phyloP scores from a whole-genome alignment of 31 red algal species.

The Endocladia muricata region DNA sequence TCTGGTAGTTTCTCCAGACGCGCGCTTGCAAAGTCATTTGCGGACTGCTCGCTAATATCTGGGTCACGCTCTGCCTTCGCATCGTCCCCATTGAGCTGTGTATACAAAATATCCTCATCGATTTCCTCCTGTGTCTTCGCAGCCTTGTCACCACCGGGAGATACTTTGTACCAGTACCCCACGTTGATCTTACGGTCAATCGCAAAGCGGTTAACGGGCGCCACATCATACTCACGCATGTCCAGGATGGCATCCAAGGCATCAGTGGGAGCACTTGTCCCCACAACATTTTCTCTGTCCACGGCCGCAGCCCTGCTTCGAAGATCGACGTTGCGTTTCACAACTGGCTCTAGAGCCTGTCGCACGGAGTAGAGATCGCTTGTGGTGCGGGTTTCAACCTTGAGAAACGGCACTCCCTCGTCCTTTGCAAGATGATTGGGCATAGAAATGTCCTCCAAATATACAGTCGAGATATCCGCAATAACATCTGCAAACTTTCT shows the following conservation, averaged over 20 bases:
- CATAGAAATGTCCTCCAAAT: conserved; percentile 68
- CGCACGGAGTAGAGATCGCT: conserved; percentile 63
- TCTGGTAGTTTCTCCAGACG: conserved; percentile 59
- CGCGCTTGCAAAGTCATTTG: conserved; percentile 64
- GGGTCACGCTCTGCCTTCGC: conserved; percentile 25
- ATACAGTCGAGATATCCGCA: conserved; percentile 44
- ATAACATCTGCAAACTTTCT: conserved; percentile 52
- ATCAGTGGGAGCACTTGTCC: conserved; percentile 2
- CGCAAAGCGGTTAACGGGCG: conserved; percentile 81
- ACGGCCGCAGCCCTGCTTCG: conserved; percentile 29
- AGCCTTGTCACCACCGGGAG: conserved; percentile 44
- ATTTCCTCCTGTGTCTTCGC: not conserved
- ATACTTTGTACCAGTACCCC: conserved; percentile 95
- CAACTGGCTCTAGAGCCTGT: conserved; percentile 26
- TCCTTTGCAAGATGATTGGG: conserved; percentile 90
- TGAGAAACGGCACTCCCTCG: conserved; percentile 58
- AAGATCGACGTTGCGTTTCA: conserved; percentile 33
- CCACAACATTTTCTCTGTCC: not conserved
- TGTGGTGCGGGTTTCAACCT: conserved; percentile 73
- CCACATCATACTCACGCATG: conserved; percentile 92
- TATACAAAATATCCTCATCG: conserved; percentile 16
- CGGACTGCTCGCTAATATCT: conserved; percentile 42
- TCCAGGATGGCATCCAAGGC: conserved; percentile 68
- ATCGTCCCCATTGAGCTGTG: conserved; percentile 7
- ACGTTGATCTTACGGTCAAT: conserved; percentile 91